Evolutionary conservation across 495 filamentous ascomycete genomes (phyloP), one percentile per base, ranked within the genome.

Genomic region (Bombardia bombarda): DNA sequence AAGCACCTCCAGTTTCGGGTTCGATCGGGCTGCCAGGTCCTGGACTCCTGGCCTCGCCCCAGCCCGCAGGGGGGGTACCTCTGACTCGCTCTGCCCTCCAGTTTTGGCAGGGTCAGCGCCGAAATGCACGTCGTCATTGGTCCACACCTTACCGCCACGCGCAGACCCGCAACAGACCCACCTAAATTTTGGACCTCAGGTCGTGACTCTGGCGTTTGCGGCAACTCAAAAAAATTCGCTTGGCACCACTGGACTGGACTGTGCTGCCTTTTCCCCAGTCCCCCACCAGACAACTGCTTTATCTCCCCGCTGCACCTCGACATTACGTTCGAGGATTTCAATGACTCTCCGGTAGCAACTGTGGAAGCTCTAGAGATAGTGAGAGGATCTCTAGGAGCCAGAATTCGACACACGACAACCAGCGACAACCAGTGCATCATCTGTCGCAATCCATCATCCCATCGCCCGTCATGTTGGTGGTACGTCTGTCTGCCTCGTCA

Each of bases 281-380:
- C 58, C 58, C 58, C 58, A 59, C 56, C 60, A 58, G 14, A 25
- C 42, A 40, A 51, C 24, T 24, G 30, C 45, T 32, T 38, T 45
- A 7, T n/a, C 24, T 26, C 40, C 35, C 12, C 53, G 26, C 40
- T 34, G 43, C 38, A 47, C 51, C 42, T 33, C 42, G 42, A 43
- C 34, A 42, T n/a, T n/a, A 13, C 40, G 32, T 42, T 34, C 20
- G 42, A 13, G 14, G 20, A n/a, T 22, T 40, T 68, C 62, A 70
- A 78, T 78, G 73, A 69, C 67, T 55, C 57, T 49, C 43, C 78
- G 81, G 80, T 87, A 83, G 84, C 70, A 74, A 62, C 53, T 59
- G 67, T 70, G 65, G 67, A 57, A 69, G 75, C 74, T 84, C 79
- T 82, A 77, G 82, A 82, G 82, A 79, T 77, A 69, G 68, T 74